Evolutionary conservation across 805 yeast species (phyloP), one percentile per base, ranked within the genome.

Genomic region (Barnettozyma botsteinii): DNA sequence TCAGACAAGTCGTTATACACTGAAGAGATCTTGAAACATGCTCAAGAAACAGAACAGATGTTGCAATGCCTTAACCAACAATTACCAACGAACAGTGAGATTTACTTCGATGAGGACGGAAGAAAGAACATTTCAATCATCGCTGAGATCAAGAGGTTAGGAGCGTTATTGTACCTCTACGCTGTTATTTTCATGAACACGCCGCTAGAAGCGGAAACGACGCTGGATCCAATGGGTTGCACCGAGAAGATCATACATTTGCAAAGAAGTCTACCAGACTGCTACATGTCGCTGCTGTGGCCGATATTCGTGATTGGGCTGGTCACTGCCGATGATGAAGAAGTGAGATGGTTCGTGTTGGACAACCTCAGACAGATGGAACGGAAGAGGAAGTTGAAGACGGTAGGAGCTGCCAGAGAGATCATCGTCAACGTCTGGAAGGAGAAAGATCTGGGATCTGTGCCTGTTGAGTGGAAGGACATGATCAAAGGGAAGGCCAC

Each of bases 291-390:
- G 1, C 41, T 67, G 13, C 45, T 66, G 3, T 67, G 73, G 73
- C 67, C 73, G 1, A 37, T 66, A 4, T 67, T 67, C 45, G 55
- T 67, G 4, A 44, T 67, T 14, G 72, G 71, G 1, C 46, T 65
- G 3, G 62, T 61, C 0, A 37, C 48, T 19, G 51, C 63, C 4
- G 55, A 53, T 9, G 57, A 52, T 8, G 69, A 64, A 24, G 65
- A 62, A 3, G 60, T 55, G 14, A 46, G 71, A 27, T 62, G 67
- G 68, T 66, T 64, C 50, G 67, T 67, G 3, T 47, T 67, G 19
- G 49, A 60, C 22, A 50, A 58, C 2, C 43, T 67, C 30, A 50
- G 53, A 4, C 53, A 55, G 29, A 60, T 67, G 67, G 65, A 65
- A 43, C 49, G 44, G n/a, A 45, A 51, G n/a, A 45, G 72, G 40